Percentiles rank a stretch among this genome's conserved stretches.
Conservation (phyloP, 768 basidiomycete genomes). For the Boletus reticulatus region DNA sequence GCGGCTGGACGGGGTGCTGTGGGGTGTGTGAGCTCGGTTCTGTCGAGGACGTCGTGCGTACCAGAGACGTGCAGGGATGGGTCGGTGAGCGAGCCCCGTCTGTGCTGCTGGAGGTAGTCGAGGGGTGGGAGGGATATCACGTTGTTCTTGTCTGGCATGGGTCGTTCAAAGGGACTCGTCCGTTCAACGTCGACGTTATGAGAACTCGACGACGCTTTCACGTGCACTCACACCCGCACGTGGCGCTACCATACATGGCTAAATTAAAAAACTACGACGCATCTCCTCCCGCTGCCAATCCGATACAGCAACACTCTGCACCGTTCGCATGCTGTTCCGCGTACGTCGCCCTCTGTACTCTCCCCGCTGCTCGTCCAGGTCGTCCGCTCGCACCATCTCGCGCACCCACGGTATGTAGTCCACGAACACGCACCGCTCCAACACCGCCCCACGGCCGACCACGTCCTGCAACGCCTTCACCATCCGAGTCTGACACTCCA, state of each 20-base stretch:
- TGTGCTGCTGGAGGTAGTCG: slow-evolving; percentile 75
- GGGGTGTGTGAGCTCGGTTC: slow-evolving; percentile 4
- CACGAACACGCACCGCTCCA: slow-evolving; percentile 47
- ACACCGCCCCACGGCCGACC: slow-evolving; percentile 26
- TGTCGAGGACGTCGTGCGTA: no score
- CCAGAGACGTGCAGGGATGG: slow-evolving; percentile 59
- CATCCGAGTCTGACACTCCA: slow-evolving; percentile 43
- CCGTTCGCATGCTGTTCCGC: slow-evolving; percentile 51
- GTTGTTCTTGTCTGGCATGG: slow-evolving; percentile 26
- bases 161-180: no score
- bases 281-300: slow-evolving; percentile 32
- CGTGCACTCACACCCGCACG: slow-evolving; percentile 34
- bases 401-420: slow-evolving; percentile 74
- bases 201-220: slow-evolving; percentile 12
- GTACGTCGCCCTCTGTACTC: slow-evolving; percentile 34
- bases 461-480: slow-evolving; percentile 47
- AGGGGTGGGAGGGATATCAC: slow-evolving; percentile 68
- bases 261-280: slow-evolving; percentile 10
- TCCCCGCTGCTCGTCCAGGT: slow-evolving; percentile 33
- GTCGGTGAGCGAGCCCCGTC: slow-evolving; percentile 83
- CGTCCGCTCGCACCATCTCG: slow-evolving; percentile 65
- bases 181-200: slow-evolving; percentile 24
- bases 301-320: slow-evolving; percentile 42
- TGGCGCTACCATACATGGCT: slow-evolving; percentile 15
- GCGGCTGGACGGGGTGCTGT: slow-evolving; percentile 57